Evolutionary conservation across 2,329 filamentous ascomycete genomes (phyloP).

Genomic region (Coniella vitis): DNA sequence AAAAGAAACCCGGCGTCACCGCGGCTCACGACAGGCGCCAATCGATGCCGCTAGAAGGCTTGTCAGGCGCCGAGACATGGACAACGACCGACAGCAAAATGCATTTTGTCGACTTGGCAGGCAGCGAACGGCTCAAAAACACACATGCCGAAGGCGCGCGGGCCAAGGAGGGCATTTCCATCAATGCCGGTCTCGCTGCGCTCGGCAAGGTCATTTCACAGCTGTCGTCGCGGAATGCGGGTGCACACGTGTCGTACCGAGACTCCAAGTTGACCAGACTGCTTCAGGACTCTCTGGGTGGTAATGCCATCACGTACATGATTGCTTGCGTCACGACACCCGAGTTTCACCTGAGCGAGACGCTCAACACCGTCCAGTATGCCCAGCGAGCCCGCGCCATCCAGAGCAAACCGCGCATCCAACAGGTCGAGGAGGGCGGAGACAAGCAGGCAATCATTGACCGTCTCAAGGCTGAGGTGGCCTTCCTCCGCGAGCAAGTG

Average conservation of each 20-base stretch:
- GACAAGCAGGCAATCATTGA: slow-evolving; percentile 95
- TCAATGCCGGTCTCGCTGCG: slow-evolving; percentile 91
- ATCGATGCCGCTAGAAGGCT: slow-evolving; percentile 77
- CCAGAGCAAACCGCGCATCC: slow-evolving; percentile 94
- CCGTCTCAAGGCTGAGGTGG: slow-evolving; percentile 84
- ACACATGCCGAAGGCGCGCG: slow-evolving; percentile 92
- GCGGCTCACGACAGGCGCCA: slow-evolving; percentile 69
- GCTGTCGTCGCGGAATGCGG: slow-evolving; percentile 79
- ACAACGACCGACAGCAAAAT: slow-evolving; percentile 96
- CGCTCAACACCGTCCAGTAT: slow-evolving; percentile 94
- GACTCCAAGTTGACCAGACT: slow-evolving; percentile 95
- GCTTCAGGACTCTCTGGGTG: slow-evolving; percentile 91
- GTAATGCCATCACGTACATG: slow-evolving; percentile 98
- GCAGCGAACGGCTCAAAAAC: slow-evolving; percentile 94
- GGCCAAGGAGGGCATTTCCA: slow-evolving; percentile 93
- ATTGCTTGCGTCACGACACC: slow-evolving; percentile 96
- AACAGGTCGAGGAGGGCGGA: slow-evolving; percentile 75
- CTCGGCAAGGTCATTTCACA: slow-evolving; percentile 98
- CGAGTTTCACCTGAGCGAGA: slow-evolving; percentile 96
- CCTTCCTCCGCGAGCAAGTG: slow-evolving; percentile 90
- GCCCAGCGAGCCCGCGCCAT: slow-evolving; percentile 93
- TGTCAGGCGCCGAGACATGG: slow-evolving; percentile 61
- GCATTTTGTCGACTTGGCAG: slow-evolving; percentile 95
- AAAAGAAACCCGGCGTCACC: slow-evolving; percentile 61
- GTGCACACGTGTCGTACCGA: slow-evolving; percentile 91